phyloP scores from a whole-genome alignment of 2,329 filamentous ascomycete species.

The Aspergillus sojae region DNA sequence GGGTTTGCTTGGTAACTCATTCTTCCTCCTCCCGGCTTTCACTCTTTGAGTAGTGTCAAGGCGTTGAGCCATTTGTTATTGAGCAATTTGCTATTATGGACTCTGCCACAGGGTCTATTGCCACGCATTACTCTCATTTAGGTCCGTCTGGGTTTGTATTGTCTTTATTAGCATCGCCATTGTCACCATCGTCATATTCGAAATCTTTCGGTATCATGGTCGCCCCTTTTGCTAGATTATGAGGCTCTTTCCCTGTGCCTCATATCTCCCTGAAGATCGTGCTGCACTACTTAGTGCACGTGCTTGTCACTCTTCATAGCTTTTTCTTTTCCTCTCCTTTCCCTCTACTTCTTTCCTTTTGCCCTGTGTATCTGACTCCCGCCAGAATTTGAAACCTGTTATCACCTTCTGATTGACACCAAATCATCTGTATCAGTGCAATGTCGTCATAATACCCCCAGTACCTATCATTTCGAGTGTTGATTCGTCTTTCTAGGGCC shows the following conservation, averaged over 20 bases:
- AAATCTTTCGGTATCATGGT: not conserved
- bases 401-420: not conserved
- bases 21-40: not conserved
- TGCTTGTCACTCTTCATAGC: not conserved
- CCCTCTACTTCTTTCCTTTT: not conserved
- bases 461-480: not conserved
- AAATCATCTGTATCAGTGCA: not conserved
- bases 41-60: not conserved
- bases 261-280: not conserved
- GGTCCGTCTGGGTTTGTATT: not conserved
- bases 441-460: not conserved
- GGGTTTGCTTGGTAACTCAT: not conserved
- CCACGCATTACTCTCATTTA: not conserved
- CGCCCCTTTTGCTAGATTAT: not conserved
- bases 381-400: not conserved
- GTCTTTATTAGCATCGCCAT: not conserved
- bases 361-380: not conserved
- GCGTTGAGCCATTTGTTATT: not conserved
- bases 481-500: conserved; percentile 1
- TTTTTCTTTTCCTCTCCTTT: not conserved
- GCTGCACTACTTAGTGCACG: not conserved
- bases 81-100: not conserved
- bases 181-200: not conserved
- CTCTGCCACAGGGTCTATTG: not conserved
- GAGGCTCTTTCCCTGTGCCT: not conserved